phyloP scores from a whole-genome alignment of 257 asterid species.

The Anisodus tanguticus region DNA sequence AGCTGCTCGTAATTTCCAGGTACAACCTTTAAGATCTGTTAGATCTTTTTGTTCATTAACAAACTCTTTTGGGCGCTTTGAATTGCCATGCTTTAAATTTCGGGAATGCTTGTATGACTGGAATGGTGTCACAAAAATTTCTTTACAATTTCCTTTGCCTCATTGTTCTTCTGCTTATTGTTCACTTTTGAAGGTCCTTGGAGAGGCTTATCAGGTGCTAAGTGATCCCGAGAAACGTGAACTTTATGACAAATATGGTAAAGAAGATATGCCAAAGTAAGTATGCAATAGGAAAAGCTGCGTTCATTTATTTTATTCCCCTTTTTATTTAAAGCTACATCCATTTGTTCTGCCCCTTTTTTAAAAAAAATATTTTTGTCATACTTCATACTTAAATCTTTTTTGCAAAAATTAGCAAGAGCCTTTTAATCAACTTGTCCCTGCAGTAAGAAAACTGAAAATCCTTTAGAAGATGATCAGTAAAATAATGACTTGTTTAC shows the following conservation, averaged over 20 bases:
- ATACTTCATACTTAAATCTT: not conserved
- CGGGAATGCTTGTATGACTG: not conserved
- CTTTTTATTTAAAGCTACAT: not conserved
- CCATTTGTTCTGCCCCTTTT: not conserved
- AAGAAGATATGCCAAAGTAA: slow-evolving; percentile 68
- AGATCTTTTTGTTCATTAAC: not conserved
- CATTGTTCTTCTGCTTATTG: slow-evolving; percentile 22
- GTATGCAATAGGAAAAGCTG: slow-evolving; percentile 31
- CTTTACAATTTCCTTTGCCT: not conserved
- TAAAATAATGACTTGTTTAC: not conserved
- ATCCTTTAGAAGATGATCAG: not conserved
- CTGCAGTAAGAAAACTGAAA: not conserved
- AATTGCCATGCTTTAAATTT: not conserved
- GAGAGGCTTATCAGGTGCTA: slow-evolving; percentile 88
- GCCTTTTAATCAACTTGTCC: not conserved
- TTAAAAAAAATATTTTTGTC: not conserved
- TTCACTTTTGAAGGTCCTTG: slow-evolving; percentile 60
- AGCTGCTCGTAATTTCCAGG: slow-evolving; percentile 84
- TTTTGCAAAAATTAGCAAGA: not conserved
- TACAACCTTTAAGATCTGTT: slow-evolving; percentile 34
- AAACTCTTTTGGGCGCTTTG: not conserved
- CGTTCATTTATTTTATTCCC: not conserved
- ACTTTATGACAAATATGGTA: slow-evolving; percentile 67
- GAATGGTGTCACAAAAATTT: not conserved
- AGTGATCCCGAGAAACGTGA: slow-evolving; percentile 75